Evolutionary conservation across 129 eudicot genomes (phyloP).

Genomic region (Dittrichia graveolens): DNA sequence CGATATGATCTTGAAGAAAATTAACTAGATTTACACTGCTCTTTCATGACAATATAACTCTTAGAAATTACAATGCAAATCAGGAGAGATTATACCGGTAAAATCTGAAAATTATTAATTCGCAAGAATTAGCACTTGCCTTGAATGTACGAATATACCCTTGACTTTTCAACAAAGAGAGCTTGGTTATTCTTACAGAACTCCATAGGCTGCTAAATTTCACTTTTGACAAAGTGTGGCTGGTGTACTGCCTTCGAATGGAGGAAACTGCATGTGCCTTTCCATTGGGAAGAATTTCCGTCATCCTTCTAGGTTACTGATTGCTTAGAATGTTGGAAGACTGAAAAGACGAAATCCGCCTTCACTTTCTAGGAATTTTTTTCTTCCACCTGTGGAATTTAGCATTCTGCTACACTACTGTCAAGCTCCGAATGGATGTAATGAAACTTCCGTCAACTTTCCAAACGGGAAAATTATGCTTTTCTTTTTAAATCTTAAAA

Average conservation of each 20-base stretch:
- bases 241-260: slow-evolving; percentile 10
- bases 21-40: slow-evolving; percentile 6
- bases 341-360: slow-evolving; percentile 2
- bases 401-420: slow-evolving; percentile 6
- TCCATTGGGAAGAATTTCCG: slow-evolving; percentile 23
- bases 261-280: slow-evolving; percentile 18
- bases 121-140: slow-evolving; percentile 7
- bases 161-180: slow-evolving; percentile 27
- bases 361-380: slow-evolving; percentile 10
- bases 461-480: neutral
- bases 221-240: slow-evolving; percentile 10
- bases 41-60: slow-evolving; percentile 22
- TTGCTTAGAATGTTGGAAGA: slow-evolving; percentile 6
- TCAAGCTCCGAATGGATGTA: neutral
- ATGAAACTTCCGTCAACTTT: slow-evolving; percentile 18
- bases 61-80: slow-evolving; percentile 15
- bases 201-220: slow-evolving; percentile 3
- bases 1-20: slow-evolving; percentile 3
- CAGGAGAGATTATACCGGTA: neutral
- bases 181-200: neutral
- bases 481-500: neutral
- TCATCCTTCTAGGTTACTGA: slow-evolving; percentile 20
- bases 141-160: slow-evolving; percentile 16
- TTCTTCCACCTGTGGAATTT: slow-evolving; percentile 23
- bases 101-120: neutral